phyloP scores from a whole-genome alignment of 345 rosid genomes.

The Psidium friedrichsthalianum region DNA sequence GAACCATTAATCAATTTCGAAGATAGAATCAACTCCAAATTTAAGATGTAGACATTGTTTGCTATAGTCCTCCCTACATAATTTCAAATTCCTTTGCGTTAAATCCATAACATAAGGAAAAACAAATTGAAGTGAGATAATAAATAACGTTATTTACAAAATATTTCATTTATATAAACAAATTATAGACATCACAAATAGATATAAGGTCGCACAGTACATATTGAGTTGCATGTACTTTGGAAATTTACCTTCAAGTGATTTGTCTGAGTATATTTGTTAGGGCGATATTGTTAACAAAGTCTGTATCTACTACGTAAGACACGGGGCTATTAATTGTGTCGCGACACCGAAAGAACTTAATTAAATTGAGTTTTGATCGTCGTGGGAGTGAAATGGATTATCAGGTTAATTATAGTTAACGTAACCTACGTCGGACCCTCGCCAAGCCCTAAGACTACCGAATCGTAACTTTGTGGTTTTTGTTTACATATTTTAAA shows the following conservation, averaged over 20 bases:
- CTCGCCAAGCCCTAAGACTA: too few species aligned
- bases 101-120: not conserved
- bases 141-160: accelerated
- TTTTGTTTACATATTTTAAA: too few species aligned
- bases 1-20: too few species aligned
- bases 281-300: not conserved
- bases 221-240: not conserved
- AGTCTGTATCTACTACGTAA: not conserved
- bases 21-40: not conserved
- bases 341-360: too few species aligned
- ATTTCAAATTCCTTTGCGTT: not conserved
- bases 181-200: not conserved
- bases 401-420: too few species aligned
- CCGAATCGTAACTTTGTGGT: too few species aligned
- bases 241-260: not conserved
- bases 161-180: not conserved
- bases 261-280: not conserved
- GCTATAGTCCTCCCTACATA: not conserved
- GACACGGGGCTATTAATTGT: too few species aligned
- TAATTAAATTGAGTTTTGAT: too few species aligned
- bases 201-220: not conserved
- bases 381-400: too few species aligned
- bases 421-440: too few species aligned
- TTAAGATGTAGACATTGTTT: not conserved
- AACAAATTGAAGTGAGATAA: not conserved